Base-by-base conservation (phyloP, 202 grass and related monocot species). In the Eragrostis tef region DNA sequence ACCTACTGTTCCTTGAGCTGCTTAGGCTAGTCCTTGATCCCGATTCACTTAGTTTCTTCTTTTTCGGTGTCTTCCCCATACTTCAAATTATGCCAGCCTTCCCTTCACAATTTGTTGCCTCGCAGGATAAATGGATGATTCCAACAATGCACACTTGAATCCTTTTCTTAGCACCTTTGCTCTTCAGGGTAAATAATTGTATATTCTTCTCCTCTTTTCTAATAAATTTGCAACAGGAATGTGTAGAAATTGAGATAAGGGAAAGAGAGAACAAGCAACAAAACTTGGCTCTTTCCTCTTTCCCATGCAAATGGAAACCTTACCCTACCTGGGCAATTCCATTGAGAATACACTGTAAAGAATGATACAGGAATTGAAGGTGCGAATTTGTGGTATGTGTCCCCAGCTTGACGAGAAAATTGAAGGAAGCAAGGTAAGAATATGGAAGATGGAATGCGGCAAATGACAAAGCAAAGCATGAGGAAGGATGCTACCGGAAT, bases 41-140 rank as follows among this genome's bases (percentile, higher is more conserved):
- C 3, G 79, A 51, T 42, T 93, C 84, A 26, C 79, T 79, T 41
- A 66, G 61, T 66, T 90, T 84, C 67, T 94, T 93, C 90, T 72
- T 89, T 50, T 67, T 85, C 43, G 90, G 75, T 70, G 93, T 78
- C 60, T 88, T 94, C 66, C 87, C 90, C 95, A 98, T 98, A 39
- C 79, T 71, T 82, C 27, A 34, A 15, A 86, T 51, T 14, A 66
- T 41, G 0, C 64, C 63, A 72, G 48, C 42, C 27, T 82, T 54
- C n/a, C 42, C 26, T 66, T 71, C 59, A 71, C 57, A 3, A 69
- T 80, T 39, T 44, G 1, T 14, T 1, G 5, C 6, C 19, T 22
- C 4, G 17, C 57, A 49, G 41, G 44, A 43, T 27, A 62, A 87
- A 79, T 29, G 39, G 25, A 39, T 1, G 51, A 43, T 51, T 41